Conservation (phyloP, 2,329 filamentous ascomycete species). For the Neurospora sp. region DNA sequence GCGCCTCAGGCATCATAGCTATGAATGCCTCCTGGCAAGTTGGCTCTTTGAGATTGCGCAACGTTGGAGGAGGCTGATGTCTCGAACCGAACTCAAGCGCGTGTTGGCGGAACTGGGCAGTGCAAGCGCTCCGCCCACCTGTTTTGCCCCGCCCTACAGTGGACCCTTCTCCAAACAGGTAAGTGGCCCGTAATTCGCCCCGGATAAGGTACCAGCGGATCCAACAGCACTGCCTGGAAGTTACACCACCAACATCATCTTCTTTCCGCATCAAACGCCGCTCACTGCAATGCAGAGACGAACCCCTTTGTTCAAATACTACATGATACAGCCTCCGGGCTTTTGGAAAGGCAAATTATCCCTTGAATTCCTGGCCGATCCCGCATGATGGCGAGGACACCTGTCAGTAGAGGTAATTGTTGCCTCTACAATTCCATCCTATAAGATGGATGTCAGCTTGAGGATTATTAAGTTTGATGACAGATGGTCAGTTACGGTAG, state of each 20-base stretch:
- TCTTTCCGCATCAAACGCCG: background rate
- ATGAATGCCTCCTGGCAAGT: background rate
- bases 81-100: background rate
- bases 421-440: background rate
- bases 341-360: background rate
- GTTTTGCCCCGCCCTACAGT: background rate
- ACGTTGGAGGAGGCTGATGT: background rate
- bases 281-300: background rate
- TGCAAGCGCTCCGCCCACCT: background rate
- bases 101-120: background rate
- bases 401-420: background rate
- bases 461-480: background rate
- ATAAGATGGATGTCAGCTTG: background rate
- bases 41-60: background rate
- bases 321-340: background rate
- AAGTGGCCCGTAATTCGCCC: background rate
- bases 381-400: background rate
- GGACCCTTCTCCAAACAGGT: background rate
- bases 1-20: background rate
- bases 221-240: background rate
- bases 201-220: background rate
- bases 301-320: background rate
- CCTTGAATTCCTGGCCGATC: background rate
- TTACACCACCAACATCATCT: background rate
- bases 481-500: background rate